Base-by-base conservation (phyloP, 176 grass and related monocot species). In the Rhynchospora pubera region DNA sequence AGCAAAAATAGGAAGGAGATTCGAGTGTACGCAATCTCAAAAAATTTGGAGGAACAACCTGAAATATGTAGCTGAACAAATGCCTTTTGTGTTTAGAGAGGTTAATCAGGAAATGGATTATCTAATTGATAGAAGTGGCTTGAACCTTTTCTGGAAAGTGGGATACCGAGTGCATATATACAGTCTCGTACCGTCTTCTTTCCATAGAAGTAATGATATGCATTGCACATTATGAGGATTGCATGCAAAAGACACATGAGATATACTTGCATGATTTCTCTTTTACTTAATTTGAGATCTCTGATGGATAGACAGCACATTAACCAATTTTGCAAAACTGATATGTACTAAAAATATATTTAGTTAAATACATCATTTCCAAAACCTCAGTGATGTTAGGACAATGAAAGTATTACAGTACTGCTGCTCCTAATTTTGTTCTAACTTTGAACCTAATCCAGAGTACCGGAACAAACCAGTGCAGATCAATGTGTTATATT, bases 141-240 rank as follows among this genome's bases (percentile, higher is more conserved):
- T n/a, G n/a, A n/a, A n/a, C n/a, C n/a, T n/a, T n/a, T n/a, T n/a
- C n/a, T n/a, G n/a, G n/a, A n/a, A n/a, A n/a, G n/a, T n/a, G n/a
- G n/a, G n/a, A n/a, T n/a, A n/a, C n/a, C n/a, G n/a, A n/a, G n/a
- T n/a, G n/a, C n/a, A n/a, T n/a, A n/a, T n/a, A n/a, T n/a, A n/a
- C n/a, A n/a, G n/a, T n/a, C n/a, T n/a, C 92, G 84, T 95, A 95
- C 2, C 92, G 82, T 86, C 95, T n/a, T n/a, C n/a, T n/a, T n/a
- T n/a, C n/a, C n/a, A n/a, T n/a, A n/a, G n/a, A n/a, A n/a, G n/a
- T n/a, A n/a, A n/a, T 53, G 92, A 93, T 77, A 93, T 77, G 79
- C 96, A 99, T 52, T 93, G 88, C 9, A 79, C 26, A 84, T 30
- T 60, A 81, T 13, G 68, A 79, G 42, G 69, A 52, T 52, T 56